These are phyloP conservation scores for Calonectria pteridis DNA, from an alignment of 2,329 filamentous ascomycete species.

Conservation along the genomic window DNA sequence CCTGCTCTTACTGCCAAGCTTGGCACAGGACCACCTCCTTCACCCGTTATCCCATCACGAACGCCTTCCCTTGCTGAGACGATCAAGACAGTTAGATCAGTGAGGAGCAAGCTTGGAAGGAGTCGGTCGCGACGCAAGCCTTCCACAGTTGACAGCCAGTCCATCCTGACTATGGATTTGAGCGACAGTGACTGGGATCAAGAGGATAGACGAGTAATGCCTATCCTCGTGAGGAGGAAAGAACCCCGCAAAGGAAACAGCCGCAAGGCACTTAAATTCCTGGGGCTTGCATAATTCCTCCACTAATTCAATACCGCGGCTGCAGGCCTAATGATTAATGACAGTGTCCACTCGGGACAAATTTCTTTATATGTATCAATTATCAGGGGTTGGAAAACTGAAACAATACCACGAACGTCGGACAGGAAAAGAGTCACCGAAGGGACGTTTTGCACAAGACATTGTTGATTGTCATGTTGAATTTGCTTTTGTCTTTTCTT, in stretches of 20 bases:
- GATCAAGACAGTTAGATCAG: constrained; percentile 44
- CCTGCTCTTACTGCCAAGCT: constrained; percentile 29
- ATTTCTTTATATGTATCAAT: constrained; percentile 29
- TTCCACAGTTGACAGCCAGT: constrained; percentile 44
- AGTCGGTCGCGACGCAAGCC: constrained; percentile 43
- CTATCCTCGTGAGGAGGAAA: constrained; percentile 57
- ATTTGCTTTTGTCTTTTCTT: constrained; percentile 2
- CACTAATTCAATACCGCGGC: background rate
- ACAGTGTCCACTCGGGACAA: constrained; percentile 31
- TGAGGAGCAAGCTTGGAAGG: constrained; percentile 46
- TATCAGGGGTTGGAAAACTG: constrained; percentile 8
- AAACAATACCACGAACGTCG: constrained; percentile 20
- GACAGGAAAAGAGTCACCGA: constrained; percentile 16
- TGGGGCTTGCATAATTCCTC: constrained; percentile 57
- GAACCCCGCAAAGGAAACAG: constrained; percentile 56
- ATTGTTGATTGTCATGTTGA: constrained; percentile 9
- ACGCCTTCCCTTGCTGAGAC: constrained; percentile 52
- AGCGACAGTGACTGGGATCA: constrained; percentile 58
- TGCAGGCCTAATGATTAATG: constrained; percentile 37
- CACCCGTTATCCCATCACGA: constrained; percentile 33
- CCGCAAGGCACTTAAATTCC: constrained; percentile 66
- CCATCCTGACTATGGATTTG: constrained; percentile 52
- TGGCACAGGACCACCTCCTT: constrained; percentile 23
- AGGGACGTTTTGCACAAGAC: background rate
- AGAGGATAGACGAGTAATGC: constrained; percentile 66